Conservation (phyloP, 73 alveolate genomes). For the Stentor coeruleus region DNA sequence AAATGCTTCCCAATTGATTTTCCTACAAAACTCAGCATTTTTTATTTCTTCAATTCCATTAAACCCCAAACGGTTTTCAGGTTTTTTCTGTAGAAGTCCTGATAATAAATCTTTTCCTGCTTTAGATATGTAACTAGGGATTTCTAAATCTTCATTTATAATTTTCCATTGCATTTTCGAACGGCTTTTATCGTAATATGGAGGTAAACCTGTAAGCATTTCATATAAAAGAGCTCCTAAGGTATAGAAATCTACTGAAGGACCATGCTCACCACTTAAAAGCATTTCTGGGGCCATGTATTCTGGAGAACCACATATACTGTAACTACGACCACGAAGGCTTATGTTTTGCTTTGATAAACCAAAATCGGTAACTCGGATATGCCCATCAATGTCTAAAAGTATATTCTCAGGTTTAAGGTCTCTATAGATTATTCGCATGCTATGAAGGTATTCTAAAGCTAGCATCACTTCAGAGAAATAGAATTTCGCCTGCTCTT, state of each 20-base stretch:
- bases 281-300: conserved; percentile 30
- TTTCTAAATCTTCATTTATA: conserved; percentile 25
- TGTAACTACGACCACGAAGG: neutral
- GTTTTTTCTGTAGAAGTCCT: conserved; percentile 68
- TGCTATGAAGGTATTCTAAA: conserved; percentile 57
- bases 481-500: conserved; percentile 52
- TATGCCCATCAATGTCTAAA: conserved; percentile 39
- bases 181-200: conserved; percentile 47
- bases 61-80: conserved; percentile 72
- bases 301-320: conserved; percentile 31
- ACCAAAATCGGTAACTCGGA: conserved; percentile 36
- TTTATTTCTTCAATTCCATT: conserved; percentile 40
- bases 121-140: conserved; percentile 35
- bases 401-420: conserved; percentile 72
- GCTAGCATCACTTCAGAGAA: conserved; percentile 60
- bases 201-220: conserved; percentile 58
- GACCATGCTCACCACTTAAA: conserved; percentile 20
- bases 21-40: conserved; percentile 43
- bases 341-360: conserved; percentile 29
- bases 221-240: conserved; percentile 31
- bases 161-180: conserved; percentile 34
- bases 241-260: conserved; percentile 24
- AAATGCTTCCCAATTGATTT: conserved; percentile 31
- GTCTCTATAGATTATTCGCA: conserved; percentile 50
- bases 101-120: conserved; percentile 54